Evolutionary conservation across 2,329 filamentous ascomycete species (phyloP).

Genomic region (Claviceps sp.): DNA sequence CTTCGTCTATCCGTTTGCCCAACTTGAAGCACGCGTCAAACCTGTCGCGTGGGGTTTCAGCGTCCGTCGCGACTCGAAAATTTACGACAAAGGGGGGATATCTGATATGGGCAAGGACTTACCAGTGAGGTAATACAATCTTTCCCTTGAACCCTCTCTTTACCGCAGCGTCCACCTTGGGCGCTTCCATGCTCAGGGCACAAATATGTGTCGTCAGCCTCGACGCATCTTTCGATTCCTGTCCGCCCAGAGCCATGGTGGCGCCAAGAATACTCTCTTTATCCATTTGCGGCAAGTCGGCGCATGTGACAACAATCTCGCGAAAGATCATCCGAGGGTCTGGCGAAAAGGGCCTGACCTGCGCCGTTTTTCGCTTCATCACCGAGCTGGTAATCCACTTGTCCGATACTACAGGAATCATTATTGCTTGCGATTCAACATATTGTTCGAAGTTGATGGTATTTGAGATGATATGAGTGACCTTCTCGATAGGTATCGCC

Average conservation of each 20-base stretch:
- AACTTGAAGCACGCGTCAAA: slow-evolving; percentile 95
- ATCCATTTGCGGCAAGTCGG: slow-evolving; percentile 72
- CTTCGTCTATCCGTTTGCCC: slow-evolving; percentile 79
- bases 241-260: slow-evolving; percentile 77
- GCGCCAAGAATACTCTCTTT: slow-evolving; percentile 87
- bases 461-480: slow-evolving; percentile 48
- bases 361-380: slow-evolving; percentile 54
- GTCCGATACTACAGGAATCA: slow-evolving; percentile 75
- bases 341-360: slow-evolving; percentile 74
- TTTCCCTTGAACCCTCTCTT: slow-evolving; percentile 58
- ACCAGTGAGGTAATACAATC: slow-evolving; percentile 90
- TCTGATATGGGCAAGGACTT: slow-evolving; percentile 12
- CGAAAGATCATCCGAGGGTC: slow-evolving; percentile 86
- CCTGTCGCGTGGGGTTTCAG: slow-evolving; percentile 31
- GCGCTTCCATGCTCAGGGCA: slow-evolving; percentile 61
- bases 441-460: slow-evolving; percentile 91
- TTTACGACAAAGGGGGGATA: no score
- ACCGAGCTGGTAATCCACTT: slow-evolving; percentile 68
- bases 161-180: slow-evolving; percentile 51
- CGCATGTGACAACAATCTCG: slow-evolving; percentile 69
- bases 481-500: slow-evolving; percentile 31
- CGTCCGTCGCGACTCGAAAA: not conserved
- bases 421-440: slow-evolving; percentile 54
- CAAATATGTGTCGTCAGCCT: slow-evolving; percentile 80
- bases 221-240: slow-evolving; percentile 58